Evolutionary conservation across 768 basidiomycete genomes (phyloP), one percentile per base, ranked within the genome.

Genomic region (Lentinula detonsa): DNA sequence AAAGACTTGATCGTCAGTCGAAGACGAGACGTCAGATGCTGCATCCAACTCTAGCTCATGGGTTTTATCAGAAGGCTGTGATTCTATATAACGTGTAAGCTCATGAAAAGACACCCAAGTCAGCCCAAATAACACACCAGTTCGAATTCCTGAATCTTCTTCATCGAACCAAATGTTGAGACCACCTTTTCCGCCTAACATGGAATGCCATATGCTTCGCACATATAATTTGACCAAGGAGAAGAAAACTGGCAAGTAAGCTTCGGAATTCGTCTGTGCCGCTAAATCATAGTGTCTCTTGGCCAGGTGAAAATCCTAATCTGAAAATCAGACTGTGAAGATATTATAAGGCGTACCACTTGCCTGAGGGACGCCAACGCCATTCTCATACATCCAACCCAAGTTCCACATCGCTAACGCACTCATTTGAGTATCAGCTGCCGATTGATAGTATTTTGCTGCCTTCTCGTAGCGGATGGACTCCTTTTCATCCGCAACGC

Each of bases 361-460:
- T 63, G 91, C 93, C 80, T 91, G 89, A 28, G 90, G 85, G 0
- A 98, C 92, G 2, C 97, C 97, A 21, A 91, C 72, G 0, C 97
- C 97, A 66, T 94, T 93, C 75, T 98, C 96, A 71, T 98, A 98
- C 97, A 98, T 98, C 92, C 93, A 98, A 1, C 96, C 97, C 10
- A 98, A 75, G 69, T 98, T 97, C 94, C 94, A 98, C 87, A 97
- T 93, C 1, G 97, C 95, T 64, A 98, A 78, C 1, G 97, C 94
- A 66, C 94, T 97, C 67, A 90, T 66, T 63, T 95, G 92, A 2
- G 93, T 95, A 64, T 95, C 93, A 2, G 92, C 93, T 3, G 97
- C 97, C 34, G 91, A 90, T 69, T 92, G 94, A 68, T 99, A 99
- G 70, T 92, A 98, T 31, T 88, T 85, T 0, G 91, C 95, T 0